Evolutionary conservation across 2,329 filamentous ascomycete genomes (phyloP).

Genomic region (Aspergillus caelatus): DNA sequence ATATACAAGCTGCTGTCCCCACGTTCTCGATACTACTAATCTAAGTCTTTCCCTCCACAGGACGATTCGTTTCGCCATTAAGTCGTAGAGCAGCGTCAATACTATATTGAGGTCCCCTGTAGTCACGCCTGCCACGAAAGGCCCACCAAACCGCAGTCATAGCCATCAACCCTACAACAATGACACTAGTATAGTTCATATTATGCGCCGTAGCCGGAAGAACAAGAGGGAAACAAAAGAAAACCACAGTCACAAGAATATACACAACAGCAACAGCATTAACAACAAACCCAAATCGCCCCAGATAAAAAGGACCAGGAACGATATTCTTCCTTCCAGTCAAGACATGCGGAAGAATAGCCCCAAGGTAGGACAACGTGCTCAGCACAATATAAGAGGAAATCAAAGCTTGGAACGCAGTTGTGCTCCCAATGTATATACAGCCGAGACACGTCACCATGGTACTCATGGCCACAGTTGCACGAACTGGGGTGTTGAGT

Average conservation of each 20-base stretch:
- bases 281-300: constrained; percentile 52
- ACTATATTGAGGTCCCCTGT: constrained; percentile 45
- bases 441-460: constrained; percentile 61
- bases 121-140: constrained; percentile 31
- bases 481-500: constrained; percentile 58
- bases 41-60: constrained; percentile 9
- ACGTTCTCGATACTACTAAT: neutral
- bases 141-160: constrained; percentile 41
- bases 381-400: constrained; percentile 61
- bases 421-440: constrained; percentile 68
- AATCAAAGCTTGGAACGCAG: constrained; percentile 69
- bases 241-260: constrained; percentile 63
- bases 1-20: neutral
- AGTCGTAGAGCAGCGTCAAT: constrained; percentile 58
- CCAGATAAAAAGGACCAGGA: constrained; percentile 63
- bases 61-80: constrained; percentile 38
- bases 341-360: constrained; percentile 62
- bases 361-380: constrained; percentile 62
- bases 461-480: constrained; percentile 55
- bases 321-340: constrained; percentile 49
- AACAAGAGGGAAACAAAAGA: constrained; percentile 63
- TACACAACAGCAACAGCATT: constrained; percentile 59
- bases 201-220: constrained; percentile 49
- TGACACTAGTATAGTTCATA: constrained; percentile 58
- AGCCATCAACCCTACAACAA: constrained; percentile 38